Evolutionary conservation across 129 eudicot genomes (phyloP), one percentile per base, ranked within the genome.

Genomic region (Apium graveolens): DNA sequence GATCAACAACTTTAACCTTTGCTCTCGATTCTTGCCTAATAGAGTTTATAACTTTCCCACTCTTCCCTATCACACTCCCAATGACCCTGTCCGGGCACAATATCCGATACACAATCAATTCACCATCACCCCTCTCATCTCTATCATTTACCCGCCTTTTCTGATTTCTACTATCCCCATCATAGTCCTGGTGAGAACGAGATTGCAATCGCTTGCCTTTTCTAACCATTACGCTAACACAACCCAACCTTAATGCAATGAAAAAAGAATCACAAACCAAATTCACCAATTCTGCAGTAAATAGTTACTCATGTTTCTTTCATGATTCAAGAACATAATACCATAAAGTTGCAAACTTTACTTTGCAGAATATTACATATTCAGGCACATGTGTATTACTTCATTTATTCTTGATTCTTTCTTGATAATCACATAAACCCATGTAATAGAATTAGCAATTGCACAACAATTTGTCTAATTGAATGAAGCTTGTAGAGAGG

Each of bases 61-160:
- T 88, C 86, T 92, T 95, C 20, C 97, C 99, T 42, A 95, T 95
- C 80, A 95, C 99, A 79, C 95, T 95, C 38, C 97, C 99, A 27
- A 91, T 95, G 21, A 88, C 86, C 53, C 79, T 75, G 45, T 86
- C 96, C 13, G 98, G 97, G 45, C 97, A 91, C 41, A 93, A 53
- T 77, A 93, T 93, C 76, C 97, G 85, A 75, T 93, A 93, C 38
- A 82, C 96, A 60, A 91, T 62, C 78, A 91, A 42, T 63, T 93
- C 93, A 66, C 86, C 98, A 76, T 75, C 73, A 51, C 84, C 85
- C 69, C 81, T 88, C 74, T 85, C 89, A 37, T 89, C 94, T 82
- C 90, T 81, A 21, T 85, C 91, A 14, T 74, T 82, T 20, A 84
- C 89, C 81, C 91, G 79, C 83, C 97, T 89, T 81, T 77, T 88